Conservation (phyloP, 345 rosid genomes). For the Sisymbrium irio region DNA sequence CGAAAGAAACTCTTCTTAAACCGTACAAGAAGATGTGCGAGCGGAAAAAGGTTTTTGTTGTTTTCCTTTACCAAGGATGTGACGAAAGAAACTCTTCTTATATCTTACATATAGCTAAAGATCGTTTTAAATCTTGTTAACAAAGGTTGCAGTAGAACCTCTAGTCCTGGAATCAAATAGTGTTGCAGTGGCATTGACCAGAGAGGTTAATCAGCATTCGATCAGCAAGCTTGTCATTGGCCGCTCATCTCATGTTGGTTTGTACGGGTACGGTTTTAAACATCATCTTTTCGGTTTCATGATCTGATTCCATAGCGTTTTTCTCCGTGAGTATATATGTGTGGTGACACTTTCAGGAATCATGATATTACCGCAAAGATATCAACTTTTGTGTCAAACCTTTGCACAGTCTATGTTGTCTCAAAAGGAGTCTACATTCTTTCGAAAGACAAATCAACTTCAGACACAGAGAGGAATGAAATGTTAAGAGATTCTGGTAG, state of each 20-base stretch:
- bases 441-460: slow-evolving; percentile 48
- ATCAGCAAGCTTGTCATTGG: slow-evolving; percentile 79
- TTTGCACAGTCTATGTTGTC: slow-evolving; percentile 74
- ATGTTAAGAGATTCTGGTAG: slow-evolving; percentile 41
- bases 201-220: slow-evolving; percentile 45
- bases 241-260: slow-evolving; percentile 52
- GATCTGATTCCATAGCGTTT: background rate
- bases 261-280: slow-evolving; percentile 21
- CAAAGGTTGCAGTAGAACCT: slow-evolving; percentile 62
- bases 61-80: background rate
- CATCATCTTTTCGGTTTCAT: background rate
- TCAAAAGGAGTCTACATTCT: slow-evolving; percentile 70
- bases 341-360: slow-evolving; percentile 29
- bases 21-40: slow-evolving; percentile 64
- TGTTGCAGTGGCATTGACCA: slow-evolving; percentile 59
- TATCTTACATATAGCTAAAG: background rate
- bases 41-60: slow-evolving; percentile 47
- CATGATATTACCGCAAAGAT: slow-evolving; percentile 51
- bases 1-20: slow-evolving; percentile 46
- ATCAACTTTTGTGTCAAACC: slow-evolving; percentile 48
- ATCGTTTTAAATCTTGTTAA: slow-evolving; percentile 17
- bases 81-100: too few species aligned
- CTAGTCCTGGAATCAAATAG: slow-evolving; percentile 58
- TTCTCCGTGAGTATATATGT: background rate
- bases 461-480: slow-evolving; percentile 35